Evolutionary conservation across 2,329 filamentous ascomycete species (phyloP), one percentile per base, ranked within the genome.

Genomic region (Colletotrichum tofieldiae): DNA sequence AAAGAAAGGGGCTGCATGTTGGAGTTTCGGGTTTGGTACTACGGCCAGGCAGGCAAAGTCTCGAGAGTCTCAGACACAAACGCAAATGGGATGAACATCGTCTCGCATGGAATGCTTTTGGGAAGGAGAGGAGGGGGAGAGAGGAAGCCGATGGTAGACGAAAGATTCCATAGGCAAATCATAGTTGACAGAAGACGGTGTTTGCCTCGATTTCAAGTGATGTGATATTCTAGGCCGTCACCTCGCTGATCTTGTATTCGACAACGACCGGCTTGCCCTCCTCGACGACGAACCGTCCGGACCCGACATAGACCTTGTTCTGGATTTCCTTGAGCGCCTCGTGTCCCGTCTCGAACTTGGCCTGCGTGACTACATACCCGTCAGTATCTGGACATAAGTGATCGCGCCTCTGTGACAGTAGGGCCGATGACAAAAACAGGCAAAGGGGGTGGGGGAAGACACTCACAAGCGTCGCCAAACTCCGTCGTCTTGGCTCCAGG

Each of bases 161-260:
- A 43, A 51, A 59, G 39, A 60, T 45, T 60, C 41, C 56, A 47
- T 45, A 64, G 37, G 26, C 20, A 52, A 54, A 43, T 54, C 37
- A 41, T 39, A 37, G 18, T 45, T 55, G 18, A 56, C 66, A 47
- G 29, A 26, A 35, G n/a, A 55, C 9, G 18, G 26, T 32, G 6
- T 12, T 11, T 43, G 20, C 9, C 47, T 63, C 23, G 14, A 39
- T 9, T 20, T 0, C 18, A 5, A 35, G 43, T 60, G 49, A 63
- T 18, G 23, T 47, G 45, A 55, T 54, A 12, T 16, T 60, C 26
- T 56, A 70, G 3, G 37, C 77, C 16, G 75, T 77, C 20, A 84
- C 81, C 69, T 84, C 79, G 66, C 82, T 84, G 73, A 85, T 83
- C 74, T 84, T 84, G 75, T 84, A 84, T 76, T 85, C 83, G 26